These are phyloP conservation scores for Plantago elongata DNA, from an alignment of 257 asterid species.

Conservation along the genomic window DNA sequence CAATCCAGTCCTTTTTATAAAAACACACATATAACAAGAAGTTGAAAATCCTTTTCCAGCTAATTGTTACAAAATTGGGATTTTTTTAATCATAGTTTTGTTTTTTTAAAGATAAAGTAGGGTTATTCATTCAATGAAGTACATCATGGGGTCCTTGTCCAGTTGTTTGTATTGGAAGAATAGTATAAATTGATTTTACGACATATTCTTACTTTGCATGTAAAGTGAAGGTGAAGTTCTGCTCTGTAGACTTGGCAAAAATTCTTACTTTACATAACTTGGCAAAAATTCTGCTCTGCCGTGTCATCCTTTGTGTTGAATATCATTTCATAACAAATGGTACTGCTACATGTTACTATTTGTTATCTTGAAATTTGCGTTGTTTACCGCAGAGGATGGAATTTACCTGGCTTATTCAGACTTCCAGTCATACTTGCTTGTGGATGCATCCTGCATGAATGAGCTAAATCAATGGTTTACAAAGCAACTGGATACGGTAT, in stretches of 20 bases:
- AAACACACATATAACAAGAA: neutral
- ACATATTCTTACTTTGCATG: neutral
- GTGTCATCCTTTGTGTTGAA: no score
- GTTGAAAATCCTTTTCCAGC: neutral
- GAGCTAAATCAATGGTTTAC: conserved; percentile 89
- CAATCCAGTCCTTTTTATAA: conserved; percentile 5
- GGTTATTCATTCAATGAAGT: no score
- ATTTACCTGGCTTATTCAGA: conserved; percentile 87
- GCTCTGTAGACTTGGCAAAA: no score
- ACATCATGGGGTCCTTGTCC: no score
- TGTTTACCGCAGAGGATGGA: conserved; percentile 61
- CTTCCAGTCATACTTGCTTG: conserved; percentile 73
- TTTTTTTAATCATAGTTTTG: neutral
- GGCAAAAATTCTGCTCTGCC: neutral
- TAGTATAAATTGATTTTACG: no score
- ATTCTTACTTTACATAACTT: no score
- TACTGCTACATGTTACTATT: neutral
- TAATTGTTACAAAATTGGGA: neutral
- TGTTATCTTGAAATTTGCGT: conserved; percentile 13
- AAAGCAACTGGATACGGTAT: conserved; percentile 88
- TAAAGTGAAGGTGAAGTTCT: neutral
- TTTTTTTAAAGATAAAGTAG: neutral
- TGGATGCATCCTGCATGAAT: conserved; percentile 78
- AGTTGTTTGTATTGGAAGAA: no score
- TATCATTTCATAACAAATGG: neutral